Evolutionary conservation across 2,329 filamentous ascomycete genomes (phyloP).

Genomic region (Pyrenophora graminea): DNA sequence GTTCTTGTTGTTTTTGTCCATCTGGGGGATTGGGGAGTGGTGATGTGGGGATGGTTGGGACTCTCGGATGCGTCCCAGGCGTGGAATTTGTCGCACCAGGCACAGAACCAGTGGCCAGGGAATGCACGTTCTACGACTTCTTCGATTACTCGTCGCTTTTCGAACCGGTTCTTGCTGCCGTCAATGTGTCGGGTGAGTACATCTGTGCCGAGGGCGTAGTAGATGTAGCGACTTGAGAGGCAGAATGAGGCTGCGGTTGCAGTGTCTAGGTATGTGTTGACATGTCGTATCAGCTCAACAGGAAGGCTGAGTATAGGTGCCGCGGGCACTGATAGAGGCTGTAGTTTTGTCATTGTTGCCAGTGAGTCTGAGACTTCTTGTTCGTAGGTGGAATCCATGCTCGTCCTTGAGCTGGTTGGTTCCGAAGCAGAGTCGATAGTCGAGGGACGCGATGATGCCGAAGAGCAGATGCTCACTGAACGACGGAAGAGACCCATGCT

Average conservation of each 20-base stretch:
- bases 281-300: conserved; percentile 37
- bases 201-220: conserved; percentile 34
- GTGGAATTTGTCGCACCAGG: conserved; percentile 43
- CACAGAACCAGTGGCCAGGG: conserved; percentile 40
- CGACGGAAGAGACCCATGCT: conserved; percentile 19
- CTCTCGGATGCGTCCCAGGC: conserved; percentile 17
- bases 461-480: conserved; percentile 19
- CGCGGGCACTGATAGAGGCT: conserved; percentile 3
- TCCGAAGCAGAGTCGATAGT: conserved; percentile 12
- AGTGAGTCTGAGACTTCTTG: conserved; percentile 11
- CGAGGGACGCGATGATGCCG: conserved; percentile 10
- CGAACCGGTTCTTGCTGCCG: conserved; percentile 18
- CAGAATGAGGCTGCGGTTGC: conserved; percentile 32
- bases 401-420: conserved; percentile 16
- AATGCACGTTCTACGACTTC: conserved; percentile 40
- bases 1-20: too few species aligned
- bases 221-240: conserved; percentile 32
- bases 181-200: conserved; percentile 24
- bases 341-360: conserved; percentile 13
- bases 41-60: conserved; percentile 4
- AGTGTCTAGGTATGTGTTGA: conserved; percentile 31
- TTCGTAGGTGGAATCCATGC: conserved; percentile 15
- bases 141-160: conserved; percentile 30
- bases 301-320: conserved; percentile 32
- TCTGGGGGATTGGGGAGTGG: too few species aligned